Conservation (phyloP, 2,329 filamentous ascomycete species). For the Coniella lustricola region DNA sequence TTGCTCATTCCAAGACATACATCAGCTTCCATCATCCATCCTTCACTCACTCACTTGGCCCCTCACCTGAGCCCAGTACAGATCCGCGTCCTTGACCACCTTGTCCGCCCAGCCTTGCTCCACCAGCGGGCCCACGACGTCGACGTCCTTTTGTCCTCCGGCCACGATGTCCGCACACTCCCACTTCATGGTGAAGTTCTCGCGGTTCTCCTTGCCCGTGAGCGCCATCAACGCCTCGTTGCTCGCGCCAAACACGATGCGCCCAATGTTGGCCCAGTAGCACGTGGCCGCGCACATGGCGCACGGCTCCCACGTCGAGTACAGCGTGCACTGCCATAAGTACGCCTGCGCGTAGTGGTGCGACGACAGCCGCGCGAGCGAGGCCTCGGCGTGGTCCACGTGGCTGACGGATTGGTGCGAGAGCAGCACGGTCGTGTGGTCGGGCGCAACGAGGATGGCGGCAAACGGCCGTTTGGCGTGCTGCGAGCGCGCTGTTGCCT, state of each 20-base stretch:
- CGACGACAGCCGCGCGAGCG: slow-evolving; percentile 41
- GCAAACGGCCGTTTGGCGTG: slow-evolving; percentile 21
- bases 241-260: slow-evolving; percentile 42
- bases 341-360: slow-evolving; percentile 40
- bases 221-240: slow-evolving; percentile 38
- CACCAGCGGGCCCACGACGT: slow-evolving; percentile 41
- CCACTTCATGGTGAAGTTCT: slow-evolving; percentile 46
- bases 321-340: slow-evolving; percentile 40
- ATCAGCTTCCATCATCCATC: neutral
- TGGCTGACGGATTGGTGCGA: slow-evolving; percentile 44
- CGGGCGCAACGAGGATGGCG: slow-evolving; percentile 39
- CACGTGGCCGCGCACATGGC: slow-evolving; percentile 39
- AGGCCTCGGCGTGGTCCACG: slow-evolving; percentile 45
- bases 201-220: slow-evolving; percentile 39
- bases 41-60: neutral
- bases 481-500: slow-evolving; percentile 4
- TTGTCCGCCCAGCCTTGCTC: slow-evolving; percentile 31
- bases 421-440: slow-evolving; percentile 41
- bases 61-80: slow-evolving; percentile 36
- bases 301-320: slow-evolving; percentile 49
- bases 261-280: slow-evolving; percentile 45
- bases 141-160: slow-evolving; percentile 39
- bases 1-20: neutral
- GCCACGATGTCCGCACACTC: slow-evolving; percentile 40
- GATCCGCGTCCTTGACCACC: slow-evolving; percentile 37